Conservation (phyloP, 2,329 filamentous ascomycete species). For the Paracamarosporium sp. region DNA sequence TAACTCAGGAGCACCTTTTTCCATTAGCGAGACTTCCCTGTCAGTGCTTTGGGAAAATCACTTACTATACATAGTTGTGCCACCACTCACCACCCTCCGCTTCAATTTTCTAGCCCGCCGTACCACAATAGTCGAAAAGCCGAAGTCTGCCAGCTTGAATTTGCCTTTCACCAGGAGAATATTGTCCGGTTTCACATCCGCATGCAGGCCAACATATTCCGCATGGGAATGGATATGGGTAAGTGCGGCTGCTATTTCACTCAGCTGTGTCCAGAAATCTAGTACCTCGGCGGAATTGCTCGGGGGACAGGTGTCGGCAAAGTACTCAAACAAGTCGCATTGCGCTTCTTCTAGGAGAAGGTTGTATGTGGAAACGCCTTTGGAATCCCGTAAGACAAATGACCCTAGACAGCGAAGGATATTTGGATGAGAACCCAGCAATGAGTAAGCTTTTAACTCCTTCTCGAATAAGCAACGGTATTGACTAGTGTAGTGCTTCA, state of each 20-base stretch:
- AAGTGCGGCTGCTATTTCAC: conserved; percentile 30
- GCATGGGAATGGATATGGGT: conserved; percentile 24
- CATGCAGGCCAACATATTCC: conserved; percentile 42
- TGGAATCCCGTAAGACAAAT: neutral
- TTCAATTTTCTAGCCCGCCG: neutral
- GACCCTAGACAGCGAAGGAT: conserved; percentile 12
- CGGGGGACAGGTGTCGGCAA: conserved; percentile 27
- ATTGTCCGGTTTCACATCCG: conserved; percentile 53
- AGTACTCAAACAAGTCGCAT: conserved; percentile 39
- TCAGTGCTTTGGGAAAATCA: neutral
- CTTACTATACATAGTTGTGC: conserved; percentile 45
- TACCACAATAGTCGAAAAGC: conserved; percentile 38
- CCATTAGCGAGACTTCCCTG: neutral
- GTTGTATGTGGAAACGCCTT: conserved; percentile 25
- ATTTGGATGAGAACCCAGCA: neutral
- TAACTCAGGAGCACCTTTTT: neutral
- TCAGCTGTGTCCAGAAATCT: conserved; percentile 37
- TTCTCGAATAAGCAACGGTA: conserved; percentile 1
- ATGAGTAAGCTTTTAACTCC: conserved; percentile 1
- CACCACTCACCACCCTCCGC: conserved; percentile 22
- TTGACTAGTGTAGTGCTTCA: conserved; percentile 7
- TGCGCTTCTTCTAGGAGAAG: conserved; percentile 44
- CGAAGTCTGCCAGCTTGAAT: conserved; percentile 49
- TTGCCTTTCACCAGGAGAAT: conserved; percentile 42
- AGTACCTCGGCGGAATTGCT: conserved; percentile 24